A percentile compares a stretch with the other conserved stretches of the same genome.
Evolutionary conservation across 2,329 filamentous ascomycete genomes (phyloP).

Genomic region (Fusarium algeriense): DNA sequence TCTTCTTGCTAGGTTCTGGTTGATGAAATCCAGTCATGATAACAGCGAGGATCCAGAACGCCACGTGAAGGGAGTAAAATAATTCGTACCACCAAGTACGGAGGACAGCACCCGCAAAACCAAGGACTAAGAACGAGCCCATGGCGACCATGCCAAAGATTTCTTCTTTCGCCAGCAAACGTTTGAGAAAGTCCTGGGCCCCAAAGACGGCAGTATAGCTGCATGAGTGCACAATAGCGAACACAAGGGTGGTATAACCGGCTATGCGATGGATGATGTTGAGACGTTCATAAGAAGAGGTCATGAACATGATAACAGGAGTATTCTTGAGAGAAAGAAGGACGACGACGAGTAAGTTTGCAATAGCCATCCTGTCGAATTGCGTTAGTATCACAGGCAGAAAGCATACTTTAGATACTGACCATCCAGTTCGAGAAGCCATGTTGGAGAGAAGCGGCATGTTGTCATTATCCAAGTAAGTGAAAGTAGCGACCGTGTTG

Average conservation of each 20-base stretch:
- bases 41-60: constrained; percentile 62
- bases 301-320: constrained; percentile 64
- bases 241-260: constrained; percentile 62
- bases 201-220: constrained; percentile 59
- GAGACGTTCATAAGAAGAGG: constrained; percentile 69
- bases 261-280: constrained; percentile 68
- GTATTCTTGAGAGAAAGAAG: constrained; percentile 71
- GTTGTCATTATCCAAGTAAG: constrained; percentile 50
- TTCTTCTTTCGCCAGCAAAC: constrained; percentile 54
- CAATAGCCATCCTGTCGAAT: constrained; percentile 53
- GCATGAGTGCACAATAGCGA: constrained; percentile 60
- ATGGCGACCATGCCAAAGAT: constrained; percentile 64
- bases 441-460: constrained; percentile 51
- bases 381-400: neutral
- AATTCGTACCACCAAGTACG: constrained; percentile 65
- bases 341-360: constrained; percentile 64
- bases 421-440: constrained; percentile 57
- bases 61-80: constrained; percentile 66
- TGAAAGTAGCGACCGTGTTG: constrained; percentile 52
- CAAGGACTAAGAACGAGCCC: constrained; percentile 59
- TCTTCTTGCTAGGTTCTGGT: constrained; percentile 57
- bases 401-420: constrained; percentile 15
- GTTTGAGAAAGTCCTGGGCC: constrained; percentile 39
- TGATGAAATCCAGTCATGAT: constrained; percentile 65
- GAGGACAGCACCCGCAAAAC: constrained; percentile 58